Evolutionary conservation across 2,329 filamentous ascomycete genomes (phyloP), one percentile per base, ranked within the genome.

Genomic region (Lojkania enalia): DNA sequence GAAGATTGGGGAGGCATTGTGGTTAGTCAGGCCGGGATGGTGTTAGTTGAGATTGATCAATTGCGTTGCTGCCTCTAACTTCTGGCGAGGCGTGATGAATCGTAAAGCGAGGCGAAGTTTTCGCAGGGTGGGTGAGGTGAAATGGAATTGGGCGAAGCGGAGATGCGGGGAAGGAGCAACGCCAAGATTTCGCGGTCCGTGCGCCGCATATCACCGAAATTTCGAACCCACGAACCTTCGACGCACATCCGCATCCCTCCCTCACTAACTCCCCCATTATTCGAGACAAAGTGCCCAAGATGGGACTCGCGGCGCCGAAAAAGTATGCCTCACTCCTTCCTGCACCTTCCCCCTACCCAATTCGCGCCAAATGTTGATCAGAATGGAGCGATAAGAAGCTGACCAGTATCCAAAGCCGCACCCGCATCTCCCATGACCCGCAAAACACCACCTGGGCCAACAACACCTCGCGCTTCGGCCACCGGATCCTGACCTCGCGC

Each of bases 391-490:
- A 25, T 15, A 33, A 33, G 9, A n/a, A n/a, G n/a, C n/a, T 46
- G 4, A 42, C 50, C 61, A 55, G 61, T 45, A 15, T 23, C 55
- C 57, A n/a, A n/a, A 83, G 80, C 60, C 77, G 74, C 58, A 78
- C 78, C 36, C 95, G 92, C 74, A 84, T 97, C 64, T 87, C 86
- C 55, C 80, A 87, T 67, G 94, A 99, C 72, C 94, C 94, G 5
- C 96, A 97, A 74, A 99, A 97, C 71, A 96, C 89, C 36, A 84
- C 82, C 78, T 99, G 94, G 94, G 85, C 86, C 44, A 85, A 86
- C 61, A 86, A 91, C 66, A 88, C 86, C 54, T 81, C 80, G 44
- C 85, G 84, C 42, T 97, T 94, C 69, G 94, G 94, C 57, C 91
- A 96, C 69, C 88, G 85, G 64, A 92, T 97, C 57, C 84, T 99